Base-by-base conservation (phyloP, 2,329 filamentous ascomycete species). In the Hypomyces perniciosus region DNA sequence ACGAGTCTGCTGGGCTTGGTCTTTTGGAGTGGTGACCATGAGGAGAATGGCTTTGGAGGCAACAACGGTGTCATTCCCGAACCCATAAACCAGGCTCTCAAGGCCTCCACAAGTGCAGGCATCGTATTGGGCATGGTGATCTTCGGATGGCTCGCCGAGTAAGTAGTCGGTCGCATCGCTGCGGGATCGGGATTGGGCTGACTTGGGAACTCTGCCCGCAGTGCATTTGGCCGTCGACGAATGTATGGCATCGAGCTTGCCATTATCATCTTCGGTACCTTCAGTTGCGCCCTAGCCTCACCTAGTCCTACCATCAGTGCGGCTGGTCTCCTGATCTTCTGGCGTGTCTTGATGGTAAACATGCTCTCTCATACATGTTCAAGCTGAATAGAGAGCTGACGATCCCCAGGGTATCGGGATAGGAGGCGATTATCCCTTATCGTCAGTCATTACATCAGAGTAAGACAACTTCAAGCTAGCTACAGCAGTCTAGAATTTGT, bases 161-260 rank as follows among this genome's bases (percentile, higher is more conserved):
- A 56, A 53, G 67, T 62, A 20, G 46, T 44, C 20, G 29, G 40
- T 46, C 44, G 33, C 9, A 38, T 3, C 10, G 43, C 28, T 8
- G 13, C 7, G 4, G 28, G 6, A 35, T 8, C 8, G 27, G 20
- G 27, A 26, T 26, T 27, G 28, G 48, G 39, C 51, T 53, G 38
- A 53, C 43, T 34, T 20, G 20, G 12, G 20, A 26, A n/a, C 28
- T 28, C 26, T 38, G 9, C 27, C n/a, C 12, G 40, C 40, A 71
- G 68, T 69, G 74, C 80, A 4, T 77, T 89, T 50, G 89, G 89
- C 42, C 81, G 88, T 39, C 84, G 89, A 64, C 82, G 80, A 58
- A 92, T 95, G 85, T 93, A 93, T 63, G 88, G 88, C 44, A 75
- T 90, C 29, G 86, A 90, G 64, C 68, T 90, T 45, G 81, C 81